Conservation (phyloP, 1,284 basidiomycete species). For the Pisolithus thermaeus region DNA sequence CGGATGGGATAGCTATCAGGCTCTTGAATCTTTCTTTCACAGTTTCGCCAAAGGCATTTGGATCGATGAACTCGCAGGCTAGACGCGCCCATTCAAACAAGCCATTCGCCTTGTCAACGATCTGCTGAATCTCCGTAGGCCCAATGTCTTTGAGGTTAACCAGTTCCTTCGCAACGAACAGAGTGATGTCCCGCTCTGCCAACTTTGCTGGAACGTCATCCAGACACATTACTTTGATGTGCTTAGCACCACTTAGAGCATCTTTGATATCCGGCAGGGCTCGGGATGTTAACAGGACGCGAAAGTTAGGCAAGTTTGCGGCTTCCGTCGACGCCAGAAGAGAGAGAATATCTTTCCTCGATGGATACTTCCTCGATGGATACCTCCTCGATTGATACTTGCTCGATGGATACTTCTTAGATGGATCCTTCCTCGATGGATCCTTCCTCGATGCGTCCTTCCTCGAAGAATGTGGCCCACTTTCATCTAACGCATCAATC, state of each 20-base stretch:
- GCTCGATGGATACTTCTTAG: no score
- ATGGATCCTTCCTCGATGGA: background rate
- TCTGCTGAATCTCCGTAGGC: background rate
- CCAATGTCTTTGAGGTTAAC: background rate
- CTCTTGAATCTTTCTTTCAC: background rate
- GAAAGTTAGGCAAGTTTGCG: no score
- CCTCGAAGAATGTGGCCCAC: background rate
- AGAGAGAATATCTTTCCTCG: no score
- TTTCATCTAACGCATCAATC: background rate
- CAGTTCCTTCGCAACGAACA: background rate
- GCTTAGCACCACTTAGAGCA: no score
- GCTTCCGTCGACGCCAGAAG: no score
- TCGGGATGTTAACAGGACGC: no score
- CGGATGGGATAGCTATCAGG: background rate
- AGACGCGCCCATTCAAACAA: conserved; percentile 7
- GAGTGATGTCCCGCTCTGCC: background rate
- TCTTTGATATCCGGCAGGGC: no score
- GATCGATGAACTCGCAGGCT: background rate
- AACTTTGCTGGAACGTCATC: background rate
- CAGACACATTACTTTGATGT: background rate
- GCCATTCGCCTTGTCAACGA: background rate
- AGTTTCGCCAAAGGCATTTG: no score
- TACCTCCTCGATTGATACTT: no score
- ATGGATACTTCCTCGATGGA: no score
- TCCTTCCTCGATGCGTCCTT: no score